Evolutionary conservation across 108 stramenopile species (phyloP).

Genomic region (Nannochloropsis gaditana): DNA sequence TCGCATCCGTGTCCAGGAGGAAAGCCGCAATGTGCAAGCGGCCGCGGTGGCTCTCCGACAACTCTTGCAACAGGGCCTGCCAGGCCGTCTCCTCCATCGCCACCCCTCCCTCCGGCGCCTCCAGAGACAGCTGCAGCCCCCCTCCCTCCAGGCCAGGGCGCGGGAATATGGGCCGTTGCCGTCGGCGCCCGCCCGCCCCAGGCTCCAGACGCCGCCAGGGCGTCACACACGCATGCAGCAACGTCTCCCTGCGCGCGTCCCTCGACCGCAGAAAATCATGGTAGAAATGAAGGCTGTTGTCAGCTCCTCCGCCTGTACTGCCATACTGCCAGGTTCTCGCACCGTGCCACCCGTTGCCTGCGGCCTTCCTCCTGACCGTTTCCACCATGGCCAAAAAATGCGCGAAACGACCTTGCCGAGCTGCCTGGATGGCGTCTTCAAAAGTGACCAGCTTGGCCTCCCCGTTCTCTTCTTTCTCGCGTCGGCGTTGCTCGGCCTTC

Average conservation of each 20-base stretch:
- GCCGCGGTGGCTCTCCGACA: background rate
- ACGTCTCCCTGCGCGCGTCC: background rate
- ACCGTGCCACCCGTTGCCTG: background rate
- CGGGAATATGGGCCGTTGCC: background rate
- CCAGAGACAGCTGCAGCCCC: background rate
- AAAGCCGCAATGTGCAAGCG: background rate
- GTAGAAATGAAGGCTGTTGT: background rate
- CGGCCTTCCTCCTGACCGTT: background rate
- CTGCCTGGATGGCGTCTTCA: background rate
- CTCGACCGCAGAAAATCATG: slow-evolving; percentile 13
- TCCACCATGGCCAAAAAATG: background rate
- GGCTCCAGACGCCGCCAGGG: background rate
- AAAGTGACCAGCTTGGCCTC: slow-evolving; percentile 12
- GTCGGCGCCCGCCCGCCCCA: background rate
- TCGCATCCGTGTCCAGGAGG: background rate
- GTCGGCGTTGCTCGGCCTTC: background rate
- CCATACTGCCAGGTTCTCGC: background rate
- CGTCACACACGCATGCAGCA: background rate
- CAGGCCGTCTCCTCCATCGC: background rate
- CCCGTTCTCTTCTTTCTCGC: background rate
- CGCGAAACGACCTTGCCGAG: background rate
- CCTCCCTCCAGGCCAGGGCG: background rate
- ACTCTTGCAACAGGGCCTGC: slow-evolving; percentile 7
- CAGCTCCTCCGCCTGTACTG: background rate
- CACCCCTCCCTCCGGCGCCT: background rate